Evolutionary conservation across 2,329 filamentous ascomycete genomes (phyloP).

Genomic region (Sclerotinia nivalis): DNA sequence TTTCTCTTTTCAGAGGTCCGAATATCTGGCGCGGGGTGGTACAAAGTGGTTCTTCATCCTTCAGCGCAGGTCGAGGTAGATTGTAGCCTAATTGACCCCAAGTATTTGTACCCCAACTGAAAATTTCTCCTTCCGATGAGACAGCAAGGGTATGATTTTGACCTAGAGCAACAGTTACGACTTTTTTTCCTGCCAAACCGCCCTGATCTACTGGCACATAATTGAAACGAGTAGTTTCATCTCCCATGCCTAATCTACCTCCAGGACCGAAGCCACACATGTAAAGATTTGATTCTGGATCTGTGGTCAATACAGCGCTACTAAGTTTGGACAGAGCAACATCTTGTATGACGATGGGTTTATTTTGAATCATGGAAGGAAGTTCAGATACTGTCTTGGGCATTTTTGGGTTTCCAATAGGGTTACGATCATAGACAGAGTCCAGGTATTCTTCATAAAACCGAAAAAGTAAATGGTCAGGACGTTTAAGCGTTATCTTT

Average conservation of each 20-base stretch:
- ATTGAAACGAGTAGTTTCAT: conserved; percentile 85
- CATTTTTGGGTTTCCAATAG: conserved; percentile 32
- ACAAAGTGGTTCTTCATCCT: conserved; percentile 83
- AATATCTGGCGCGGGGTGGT: conserved; percentile 84
- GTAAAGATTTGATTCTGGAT: conserved; percentile 87
- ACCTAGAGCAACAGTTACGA: conserved; percentile 78
- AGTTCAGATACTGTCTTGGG: conserved; percentile 52
- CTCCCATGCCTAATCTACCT: conserved; percentile 83
- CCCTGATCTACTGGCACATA: conserved; percentile 81
- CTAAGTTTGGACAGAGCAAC: conserved; percentile 89
- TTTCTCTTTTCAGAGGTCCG: conserved; percentile 84
- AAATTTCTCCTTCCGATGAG: conserved; percentile 83
- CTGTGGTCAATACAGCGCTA: conserved; percentile 82
- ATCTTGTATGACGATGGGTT: conserved; percentile 75
- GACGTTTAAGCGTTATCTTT: conserved; percentile 72
- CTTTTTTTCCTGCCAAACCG: conserved; percentile 68
- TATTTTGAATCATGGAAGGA: conserved; percentile 70
- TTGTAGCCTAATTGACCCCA: conserved; percentile 84
- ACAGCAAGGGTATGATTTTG: conserved; percentile 90
- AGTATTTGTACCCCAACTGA: conserved; percentile 90
- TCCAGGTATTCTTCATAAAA: conserved; percentile 71
- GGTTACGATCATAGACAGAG: conserved; percentile 30
- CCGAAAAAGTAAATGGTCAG: conserved; percentile 71
- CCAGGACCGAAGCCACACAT: conserved; percentile 90
- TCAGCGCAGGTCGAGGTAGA: conserved; percentile 63